Evolutionary conservation across 2,329 filamentous ascomycete genomes (phyloP).

Genomic region (Gnomoniopsis sp.): DNA sequence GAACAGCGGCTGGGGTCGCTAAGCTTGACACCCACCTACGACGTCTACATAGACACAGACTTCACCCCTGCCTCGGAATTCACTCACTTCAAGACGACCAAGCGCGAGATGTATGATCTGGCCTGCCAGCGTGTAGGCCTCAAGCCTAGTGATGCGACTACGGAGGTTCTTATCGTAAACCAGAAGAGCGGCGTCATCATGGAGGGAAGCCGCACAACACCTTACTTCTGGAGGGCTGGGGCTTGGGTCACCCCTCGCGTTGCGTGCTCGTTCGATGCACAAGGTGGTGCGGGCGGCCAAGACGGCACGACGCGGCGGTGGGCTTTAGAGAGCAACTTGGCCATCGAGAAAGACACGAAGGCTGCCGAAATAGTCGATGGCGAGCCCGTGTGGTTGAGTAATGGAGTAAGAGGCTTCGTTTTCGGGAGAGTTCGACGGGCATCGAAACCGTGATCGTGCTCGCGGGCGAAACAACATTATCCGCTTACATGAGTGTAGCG

Average conservation of each 20-base stretch:
- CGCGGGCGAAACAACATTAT: no score
- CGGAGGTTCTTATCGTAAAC: conserved; percentile 77
- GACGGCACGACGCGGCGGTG: conserved; percentile 79
- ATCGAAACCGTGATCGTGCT: neutral
- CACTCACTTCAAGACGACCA: conserved; percentile 84
- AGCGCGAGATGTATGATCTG: conserved; percentile 66
- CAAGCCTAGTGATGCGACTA: conserved; percentile 37
- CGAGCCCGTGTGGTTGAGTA: conserved; percentile 85
- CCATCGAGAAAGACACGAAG: conserved; percentile 61
- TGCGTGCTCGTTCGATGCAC: conserved; percentile 32
- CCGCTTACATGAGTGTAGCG: no score
- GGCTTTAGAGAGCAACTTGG: conserved; percentile 70
- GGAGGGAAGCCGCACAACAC: conserved; percentile 80
- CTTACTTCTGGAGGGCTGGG: conserved; percentile 72
- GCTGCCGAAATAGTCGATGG: conserved; percentile 61
- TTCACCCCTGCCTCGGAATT: conserved; percentile 53
- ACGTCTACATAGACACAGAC: conserved; percentile 42
- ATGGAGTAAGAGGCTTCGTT: conserved; percentile 78
- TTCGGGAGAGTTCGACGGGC: conserved; percentile 35
- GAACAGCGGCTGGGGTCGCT: conserved; percentile 16
- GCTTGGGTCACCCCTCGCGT: conserved; percentile 79
- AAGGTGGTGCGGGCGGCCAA: conserved; percentile 67
- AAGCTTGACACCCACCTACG: conserved; percentile 32
- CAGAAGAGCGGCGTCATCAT: conserved; percentile 61
- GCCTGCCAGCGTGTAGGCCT: conserved; percentile 64